A percentile compares a stretch with the other conserved stretches of the same genome.
These are phyloP conservation scores for Zygosaccharomyces gambellarensis DNA, from an alignment of 805 yeast genomes.

Conservation along the genomic window DNA sequence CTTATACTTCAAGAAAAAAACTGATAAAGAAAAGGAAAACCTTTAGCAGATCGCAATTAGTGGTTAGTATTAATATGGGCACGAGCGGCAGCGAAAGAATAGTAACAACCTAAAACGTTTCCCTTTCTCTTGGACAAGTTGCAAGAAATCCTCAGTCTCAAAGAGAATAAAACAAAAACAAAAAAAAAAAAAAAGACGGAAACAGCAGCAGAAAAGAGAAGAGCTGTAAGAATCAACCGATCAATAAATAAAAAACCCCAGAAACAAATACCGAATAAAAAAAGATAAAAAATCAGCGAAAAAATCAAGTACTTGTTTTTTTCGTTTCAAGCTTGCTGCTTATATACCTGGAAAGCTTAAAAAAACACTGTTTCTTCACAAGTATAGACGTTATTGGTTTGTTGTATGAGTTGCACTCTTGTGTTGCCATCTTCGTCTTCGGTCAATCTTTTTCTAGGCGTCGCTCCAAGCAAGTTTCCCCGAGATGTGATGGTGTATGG, in stretches of 20 bases:
- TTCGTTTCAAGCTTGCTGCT: not conserved
- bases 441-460: not conserved
- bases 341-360: not conserved
- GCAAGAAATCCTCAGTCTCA: not conserved
- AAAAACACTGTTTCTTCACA: not conserved
- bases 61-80: not conserved
- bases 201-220: too few species aligned
- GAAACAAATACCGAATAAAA: too few species aligned
- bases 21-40: not conserved
- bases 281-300: too few species aligned
- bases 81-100: not conserved
- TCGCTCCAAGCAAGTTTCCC: not conserved
- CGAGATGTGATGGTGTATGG: conserved; percentile 1
- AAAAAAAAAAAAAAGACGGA: not conserved
- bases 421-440: not conserved
- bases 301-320: not conserved
- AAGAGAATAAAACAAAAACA: not conserved
- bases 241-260: too few species aligned
- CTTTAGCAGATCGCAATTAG: not conserved
- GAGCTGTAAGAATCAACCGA: too few species aligned
- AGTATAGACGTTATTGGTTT: not conserved
- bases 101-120: not conserved
- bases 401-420: too few species aligned
- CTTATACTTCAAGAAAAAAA: not conserved
- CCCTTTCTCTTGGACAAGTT: not conserved